Percentiles rank a stretch among this genome's conserved stretches.
Evolutionary conservation across 495 filamentous ascomycete species (phyloP).

Genomic region (Annulohypoxylon bovei): DNA sequence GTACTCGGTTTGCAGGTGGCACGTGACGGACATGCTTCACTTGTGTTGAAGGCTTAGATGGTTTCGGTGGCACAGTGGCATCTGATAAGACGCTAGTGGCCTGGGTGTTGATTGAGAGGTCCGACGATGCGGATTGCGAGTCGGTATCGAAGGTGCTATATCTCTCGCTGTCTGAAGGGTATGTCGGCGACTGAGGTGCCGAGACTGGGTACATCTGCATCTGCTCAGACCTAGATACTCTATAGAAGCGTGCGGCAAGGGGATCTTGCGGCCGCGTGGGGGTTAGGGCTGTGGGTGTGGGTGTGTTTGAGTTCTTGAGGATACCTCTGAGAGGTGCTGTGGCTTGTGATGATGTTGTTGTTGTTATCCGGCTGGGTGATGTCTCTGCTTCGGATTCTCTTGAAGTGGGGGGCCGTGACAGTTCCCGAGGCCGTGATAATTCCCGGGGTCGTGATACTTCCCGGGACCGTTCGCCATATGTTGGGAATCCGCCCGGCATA

Average conservation of each 20-base stretch:
- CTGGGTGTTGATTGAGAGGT: slow-evolving; percentile 57
- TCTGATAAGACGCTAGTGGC: slow-evolving; percentile 54
- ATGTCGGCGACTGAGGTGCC: slow-evolving; percentile 43
- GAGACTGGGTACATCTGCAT: slow-evolving; percentile 16
- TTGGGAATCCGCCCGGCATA: slow-evolving; percentile 46
- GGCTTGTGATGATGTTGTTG: slow-evolving; percentile 28
- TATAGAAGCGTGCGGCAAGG: slow-evolving; percentile 46
- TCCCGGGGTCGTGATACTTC: slow-evolving; percentile 34
- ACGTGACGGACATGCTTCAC: slow-evolving; percentile 48
- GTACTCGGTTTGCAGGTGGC: slow-evolving; percentile 40
- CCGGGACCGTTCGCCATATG: slow-evolving; percentile 35
- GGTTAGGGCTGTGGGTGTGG: not conserved
- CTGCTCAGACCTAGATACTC: slow-evolving; percentile 37
- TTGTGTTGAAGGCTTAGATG: slow-evolving; percentile 39
- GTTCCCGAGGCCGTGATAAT: slow-evolving; percentile 1
- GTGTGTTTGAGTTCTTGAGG: slow-evolving; percentile 42
- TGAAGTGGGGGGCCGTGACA: slow-evolving; percentile 23
- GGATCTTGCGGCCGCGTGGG: slow-evolving; percentile 32
- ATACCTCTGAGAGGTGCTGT: slow-evolving; percentile 41
- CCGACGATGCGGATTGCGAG: slow-evolving; percentile 55
- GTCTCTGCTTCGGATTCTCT: slow-evolving; percentile 41
- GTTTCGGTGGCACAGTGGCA: slow-evolving; percentile 44
- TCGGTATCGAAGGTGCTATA: slow-evolving; percentile 48
- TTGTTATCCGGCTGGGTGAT: slow-evolving; percentile 28
- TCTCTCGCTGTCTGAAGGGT: slow-evolving; percentile 43